phyloP scores from a whole-genome alignment of 371 early-diverging fungal genomes.

The Mortierella sp. region DNA sequence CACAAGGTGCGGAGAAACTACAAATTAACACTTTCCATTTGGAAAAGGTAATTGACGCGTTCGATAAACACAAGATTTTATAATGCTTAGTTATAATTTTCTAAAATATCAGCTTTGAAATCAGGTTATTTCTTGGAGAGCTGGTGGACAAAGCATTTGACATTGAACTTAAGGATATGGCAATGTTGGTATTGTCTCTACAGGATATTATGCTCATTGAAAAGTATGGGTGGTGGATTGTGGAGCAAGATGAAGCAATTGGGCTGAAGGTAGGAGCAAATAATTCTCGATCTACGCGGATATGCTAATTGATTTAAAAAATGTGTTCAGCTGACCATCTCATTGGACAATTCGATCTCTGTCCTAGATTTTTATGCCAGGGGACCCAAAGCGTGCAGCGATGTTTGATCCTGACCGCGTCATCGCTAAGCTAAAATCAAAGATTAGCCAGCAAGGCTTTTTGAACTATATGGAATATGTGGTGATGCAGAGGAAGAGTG shows the following conservation, averaged over 20 bases:
- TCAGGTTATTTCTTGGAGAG: slow-evolving; percentile 67
- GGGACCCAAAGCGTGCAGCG: slow-evolving; percentile 43
- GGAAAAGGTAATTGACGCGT: slow-evolving; percentile 68
- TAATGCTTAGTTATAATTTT: neutral
- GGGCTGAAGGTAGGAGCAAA: slow-evolving; percentile 41
- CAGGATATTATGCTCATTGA: slow-evolving; percentile 61
- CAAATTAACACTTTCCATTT: slow-evolving; percentile 70
- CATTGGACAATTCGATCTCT: neutral
- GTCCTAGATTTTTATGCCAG: slow-evolving; percentile 58
- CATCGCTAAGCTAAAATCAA: slow-evolving; percentile 59
- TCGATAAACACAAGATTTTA: neutral
- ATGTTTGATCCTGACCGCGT: slow-evolving; percentile 69
- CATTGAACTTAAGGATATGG: slow-evolving; percentile 64
- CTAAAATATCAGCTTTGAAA: neutral
- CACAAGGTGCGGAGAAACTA: slow-evolving; percentile 67
- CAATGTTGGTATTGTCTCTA: slow-evolving; percentile 58
- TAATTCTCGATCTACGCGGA: slow-evolving; percentile 63
- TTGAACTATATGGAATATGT: slow-evolving; percentile 71
- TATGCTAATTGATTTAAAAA: slow-evolving; percentile 21
- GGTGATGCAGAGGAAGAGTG: slow-evolving; percentile 63
- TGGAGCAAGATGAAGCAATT: slow-evolving; percentile 59
- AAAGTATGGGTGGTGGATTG: slow-evolving; percentile 74
- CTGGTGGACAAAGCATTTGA: slow-evolving; percentile 67
- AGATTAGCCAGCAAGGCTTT: slow-evolving; percentile 58
- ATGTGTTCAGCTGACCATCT: neutral